A percentile compares a stretch with the other conserved stretches of the same genome.
phyloP scores from a whole-genome alignment of 192 early-diverging fungal genomes.

The Umbelopsis vinacea region DNA sequence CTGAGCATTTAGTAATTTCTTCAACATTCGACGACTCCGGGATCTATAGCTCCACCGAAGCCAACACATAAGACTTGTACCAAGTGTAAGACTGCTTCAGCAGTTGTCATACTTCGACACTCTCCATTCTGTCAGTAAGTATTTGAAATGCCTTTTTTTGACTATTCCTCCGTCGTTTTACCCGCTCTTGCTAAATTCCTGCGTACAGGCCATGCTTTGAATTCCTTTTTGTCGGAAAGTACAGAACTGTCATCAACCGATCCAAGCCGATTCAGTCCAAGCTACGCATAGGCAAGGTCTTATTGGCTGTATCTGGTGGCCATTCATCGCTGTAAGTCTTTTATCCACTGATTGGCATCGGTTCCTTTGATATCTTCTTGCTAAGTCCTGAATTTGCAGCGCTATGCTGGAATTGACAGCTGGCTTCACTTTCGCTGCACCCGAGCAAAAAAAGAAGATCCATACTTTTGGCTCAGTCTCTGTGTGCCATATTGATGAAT shows the following conservation, averaged over 20 bases:
- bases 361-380: background rate
- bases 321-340: constrained; percentile 68
- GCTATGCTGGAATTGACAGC: constrained; percentile 67
- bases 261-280: constrained; percentile 44
- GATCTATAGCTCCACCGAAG: constrained; percentile 11
- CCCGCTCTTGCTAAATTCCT: background rate
- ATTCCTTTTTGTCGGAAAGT: constrained; percentile 69
- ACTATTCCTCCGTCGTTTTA: background rate
- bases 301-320: constrained; percentile 89
- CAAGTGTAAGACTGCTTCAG: constrained; percentile 77
- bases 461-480: constrained; percentile 62
- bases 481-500: constrained; percentile 84
- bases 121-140: constrained; percentile 79
- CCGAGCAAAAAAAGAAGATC: constrained; percentile 61
- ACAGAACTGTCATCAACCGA: constrained; percentile 64
- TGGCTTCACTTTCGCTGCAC: constrained; percentile 60
- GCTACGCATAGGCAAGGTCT: constrained; percentile 51
- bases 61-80: constrained; percentile 49
- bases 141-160: background rate
- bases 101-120: constrained; percentile 69
- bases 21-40: background rate
- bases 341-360: background rate
- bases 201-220: constrained; percentile 67
- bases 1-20: background rate
- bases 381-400: constrained; percentile 38